Percentiles rank a stretch among this genome's conserved stretches.
These are phyloP conservation scores for Suhomyces kilbournensis DNA, from an alignment of 805 yeast genomes.

Conservation along the genomic window DNA sequence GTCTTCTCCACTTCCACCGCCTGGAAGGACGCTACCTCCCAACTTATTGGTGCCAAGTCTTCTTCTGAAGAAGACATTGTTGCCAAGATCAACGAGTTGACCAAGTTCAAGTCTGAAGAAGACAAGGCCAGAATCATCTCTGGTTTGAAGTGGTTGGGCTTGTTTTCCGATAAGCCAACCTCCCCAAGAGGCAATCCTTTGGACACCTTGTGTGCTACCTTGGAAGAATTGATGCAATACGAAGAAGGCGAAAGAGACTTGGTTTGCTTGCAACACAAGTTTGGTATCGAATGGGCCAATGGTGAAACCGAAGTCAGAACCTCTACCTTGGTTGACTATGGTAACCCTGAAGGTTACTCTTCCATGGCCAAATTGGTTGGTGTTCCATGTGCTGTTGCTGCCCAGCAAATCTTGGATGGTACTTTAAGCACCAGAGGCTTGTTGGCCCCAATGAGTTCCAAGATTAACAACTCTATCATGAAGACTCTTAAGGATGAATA, in stretches of 20 bases:
- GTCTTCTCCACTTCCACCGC: constrained; percentile 56
- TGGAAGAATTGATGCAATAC: constrained; percentile 94
- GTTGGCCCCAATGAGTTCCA: constrained; percentile 89
- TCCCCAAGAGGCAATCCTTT: constrained; percentile 91
- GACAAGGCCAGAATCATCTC: constrained; percentile 83
- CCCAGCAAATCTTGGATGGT: constrained; percentile 81
- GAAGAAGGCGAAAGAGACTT: constrained; percentile 94
- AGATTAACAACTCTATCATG: constrained; percentile 87
- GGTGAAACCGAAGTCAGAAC: constrained; percentile 91
- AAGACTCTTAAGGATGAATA: constrained; percentile 86
- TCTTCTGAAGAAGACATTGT: constrained; percentile 68
- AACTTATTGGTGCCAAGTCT: constrained; percentile 72
- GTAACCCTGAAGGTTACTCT: constrained; percentile 83
- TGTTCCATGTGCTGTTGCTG: constrained; percentile 97
- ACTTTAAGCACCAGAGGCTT: constrained; percentile 75
- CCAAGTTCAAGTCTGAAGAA: constrained; percentile 74
- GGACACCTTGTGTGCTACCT: constrained; percentile 94
- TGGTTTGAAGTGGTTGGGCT: constrained; percentile 93
- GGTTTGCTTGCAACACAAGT: constrained; percentile 95
- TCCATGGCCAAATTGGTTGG: constrained; percentile 99
- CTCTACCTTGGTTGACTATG: constrained; percentile 91
- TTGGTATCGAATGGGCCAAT: constrained; percentile 95
- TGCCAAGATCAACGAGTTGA: constrained; percentile 70
- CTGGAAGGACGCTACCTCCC: constrained; percentile 87
- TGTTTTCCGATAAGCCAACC: constrained; percentile 72